Base-by-base conservation (phyloP, 2,329 filamentous ascomycete genomes). In the Penicillium thymicola region DNA sequence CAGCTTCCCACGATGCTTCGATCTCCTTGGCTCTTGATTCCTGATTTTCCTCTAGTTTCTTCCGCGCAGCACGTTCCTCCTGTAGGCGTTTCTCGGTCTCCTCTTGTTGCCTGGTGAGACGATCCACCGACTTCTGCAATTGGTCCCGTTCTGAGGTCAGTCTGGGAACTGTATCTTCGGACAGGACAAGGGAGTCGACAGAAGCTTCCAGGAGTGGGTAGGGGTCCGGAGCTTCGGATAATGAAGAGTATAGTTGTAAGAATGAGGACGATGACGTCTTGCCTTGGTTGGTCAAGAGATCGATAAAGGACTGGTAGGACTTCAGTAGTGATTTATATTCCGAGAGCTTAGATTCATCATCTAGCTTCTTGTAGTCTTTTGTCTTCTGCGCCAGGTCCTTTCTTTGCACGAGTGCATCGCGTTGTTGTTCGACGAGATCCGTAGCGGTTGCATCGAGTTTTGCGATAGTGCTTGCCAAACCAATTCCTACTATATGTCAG, bases 331-430 rank as follows among this genome's bases (percentile, higher is more conserved):
- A 85, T 76, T 97, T 99, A 78, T 96, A 86, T 74, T 99, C 94
- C 5, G 81, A 81, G 52, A 99, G 78, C 75, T 97, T 99, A 55
- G 84, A 85, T 11, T 88, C 79, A 79, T 99, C 92, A 66, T 97
- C 93, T 11, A 96, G 82, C 74, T 97, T 97, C 59, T 92, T 83
- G 67, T 97, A 99, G 68, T 97, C 93, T 70, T 99, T 99, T 0
- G 94, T 99, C 81, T 97, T 97, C 71, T 97, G 92, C n/a, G 95
- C 94, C 21, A 99, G 81, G 59, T 99, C 95, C 72, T 99, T 99
- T 51, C 94, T 85, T 73, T 99, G 93, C 0, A 97, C 88, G 5
- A 96, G 89, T n/a, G 93, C 90, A 74, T 97, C 94, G 67, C 92
- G 85, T 72, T 99, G 95, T 72, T 96, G 92, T 46, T 89, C 81